Percentiles rank a stretch among this genome's conserved stretches.
phyloP scores from a whole-genome alignment of 73 alveolate species.

The Tetrahymena malaccensis region DNA sequence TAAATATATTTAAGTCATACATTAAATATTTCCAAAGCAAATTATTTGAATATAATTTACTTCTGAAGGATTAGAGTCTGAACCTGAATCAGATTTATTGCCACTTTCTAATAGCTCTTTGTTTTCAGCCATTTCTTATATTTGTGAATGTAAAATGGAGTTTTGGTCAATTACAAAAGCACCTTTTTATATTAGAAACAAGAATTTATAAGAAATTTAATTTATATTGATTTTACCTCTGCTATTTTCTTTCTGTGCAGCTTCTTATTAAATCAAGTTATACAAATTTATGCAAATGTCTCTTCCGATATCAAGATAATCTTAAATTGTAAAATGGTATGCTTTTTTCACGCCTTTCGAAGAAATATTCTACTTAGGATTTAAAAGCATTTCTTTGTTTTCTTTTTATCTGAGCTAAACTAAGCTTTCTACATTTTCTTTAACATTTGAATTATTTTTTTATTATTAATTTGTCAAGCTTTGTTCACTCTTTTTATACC shows the following conservation, averaged over 20 bases:
- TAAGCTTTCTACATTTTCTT: not conserved
- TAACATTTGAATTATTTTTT: not conserved
- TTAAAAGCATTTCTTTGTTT: not conserved
- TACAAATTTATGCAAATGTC: slow-evolving; percentile 6
- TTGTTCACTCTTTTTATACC: not conserved
- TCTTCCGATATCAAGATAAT: slow-evolving; percentile 22
- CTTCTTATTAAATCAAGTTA: slow-evolving; percentile 5
- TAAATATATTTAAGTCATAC: not conserved
- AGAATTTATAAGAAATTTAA: not conserved
- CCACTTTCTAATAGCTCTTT: slow-evolving; percentile 24
- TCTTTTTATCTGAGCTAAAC: not conserved
- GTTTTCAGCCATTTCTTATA: not conserved
- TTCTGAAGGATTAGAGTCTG: slow-evolving; percentile 39
- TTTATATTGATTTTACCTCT: not conserved
- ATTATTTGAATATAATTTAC: not conserved
- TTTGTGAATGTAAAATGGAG: not conserved
- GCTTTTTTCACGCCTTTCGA: not conserved
- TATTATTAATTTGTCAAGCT: not conserved
- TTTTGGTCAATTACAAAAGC: not conserved
- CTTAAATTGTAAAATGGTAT: slow-evolving; percentile 14
- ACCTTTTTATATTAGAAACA: not conserved
- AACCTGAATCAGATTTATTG: slow-evolving; percentile 20
- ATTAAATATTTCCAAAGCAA: not conserved
- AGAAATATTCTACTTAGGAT: not conserved
- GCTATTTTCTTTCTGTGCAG: not conserved